Evolutionary conservation across 441 rosid genomes (phyloP).

Genomic region (Flueggea neowawraea): DNA sequence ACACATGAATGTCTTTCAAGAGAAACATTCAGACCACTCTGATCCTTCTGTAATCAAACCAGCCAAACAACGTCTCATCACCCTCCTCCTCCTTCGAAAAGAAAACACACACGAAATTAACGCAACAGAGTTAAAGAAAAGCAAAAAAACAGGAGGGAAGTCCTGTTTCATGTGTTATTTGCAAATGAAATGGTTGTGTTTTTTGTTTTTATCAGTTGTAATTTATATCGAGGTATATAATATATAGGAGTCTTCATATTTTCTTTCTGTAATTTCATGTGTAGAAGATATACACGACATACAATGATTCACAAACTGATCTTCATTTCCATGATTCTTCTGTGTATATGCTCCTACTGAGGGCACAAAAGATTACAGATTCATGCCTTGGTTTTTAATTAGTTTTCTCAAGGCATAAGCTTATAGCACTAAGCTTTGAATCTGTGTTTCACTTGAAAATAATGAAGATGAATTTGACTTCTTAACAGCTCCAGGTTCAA

Average conservation of each 20-base stretch:
- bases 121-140: not conserved
- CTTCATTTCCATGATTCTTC: too few relatives aligned
- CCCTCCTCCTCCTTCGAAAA: too few relatives aligned
- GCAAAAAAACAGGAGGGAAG: not conserved
- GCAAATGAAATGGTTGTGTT: too few relatives aligned
- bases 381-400: too few relatives aligned
- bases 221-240: not conserved
- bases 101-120: not conserved
- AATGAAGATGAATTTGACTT: too few relatives aligned
- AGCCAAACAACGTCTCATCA: not conserved
- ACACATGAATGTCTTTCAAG: slow-evolving; percentile 41
- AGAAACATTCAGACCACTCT: not conserved
- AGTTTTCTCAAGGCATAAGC: too few relatives aligned
- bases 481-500: too few relatives aligned
- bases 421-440: too few relatives aligned
- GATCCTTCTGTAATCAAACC: not conserved
- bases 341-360: too few relatives aligned
- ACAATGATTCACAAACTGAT: too few relatives aligned
- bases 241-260: not conserved
- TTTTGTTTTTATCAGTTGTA: not conserved
- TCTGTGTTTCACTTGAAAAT: too few relatives aligned
- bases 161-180: not conserved
- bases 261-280: slow-evolving; percentile 10
- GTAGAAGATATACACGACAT: slow-evolving; percentile 3
- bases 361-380: too few relatives aligned